Base-by-base conservation (phyloP, 2,329 filamentous ascomycete species). In the Cyanodermella asteris region DNA sequence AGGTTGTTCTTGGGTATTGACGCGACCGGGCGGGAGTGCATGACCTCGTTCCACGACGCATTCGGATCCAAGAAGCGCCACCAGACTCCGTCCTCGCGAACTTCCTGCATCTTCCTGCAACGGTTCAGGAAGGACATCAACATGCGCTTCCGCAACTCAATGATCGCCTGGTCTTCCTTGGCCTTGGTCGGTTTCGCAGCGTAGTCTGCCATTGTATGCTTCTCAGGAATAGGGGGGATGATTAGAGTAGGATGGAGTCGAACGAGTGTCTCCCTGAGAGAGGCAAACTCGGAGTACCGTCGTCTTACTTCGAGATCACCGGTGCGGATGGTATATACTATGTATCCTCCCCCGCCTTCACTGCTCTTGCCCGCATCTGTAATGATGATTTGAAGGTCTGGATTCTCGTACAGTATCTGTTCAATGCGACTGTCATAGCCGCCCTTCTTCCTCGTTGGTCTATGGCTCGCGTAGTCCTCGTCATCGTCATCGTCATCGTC, bases 41-140 rank as follows among this genome's bases (percentile, higher is more conserved):
- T 55, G n/a, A 97, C 82, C 50, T 97, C 87, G 43, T 66, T 90
- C 87, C 87, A 97, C 64, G 87, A 94, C 13, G 84, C 82, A 45
- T 97, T 94, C 7, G 90, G 87, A 45, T 97, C 87, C 17, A 97
- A 60, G 43, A 97, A 97, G 36, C 81, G 73, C 82, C 84, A 93
- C 70, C 82, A 91, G 14, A 97, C 82, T 3, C 84, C 84, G 42
- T 97, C 87, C 31, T 81, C 76, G 26, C 80, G 64, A 15, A 97
- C 72, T 29, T 84, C 72, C 39, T 84, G 76, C 84, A 94, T 94
- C 33, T 70, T 68, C 34, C 82, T 67, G 49, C 87, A 97, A 24
- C 87, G 64, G 42, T 97, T 97, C 24, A 97, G 48, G 39, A 97
- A 97, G 1, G 94, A 87, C 4, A 76, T 75, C 27, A 97, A 50